Evolutionary conservation across 2,329 filamentous ascomycete genomes (phyloP).

Genomic region (Aspergillus amoenus): DNA sequence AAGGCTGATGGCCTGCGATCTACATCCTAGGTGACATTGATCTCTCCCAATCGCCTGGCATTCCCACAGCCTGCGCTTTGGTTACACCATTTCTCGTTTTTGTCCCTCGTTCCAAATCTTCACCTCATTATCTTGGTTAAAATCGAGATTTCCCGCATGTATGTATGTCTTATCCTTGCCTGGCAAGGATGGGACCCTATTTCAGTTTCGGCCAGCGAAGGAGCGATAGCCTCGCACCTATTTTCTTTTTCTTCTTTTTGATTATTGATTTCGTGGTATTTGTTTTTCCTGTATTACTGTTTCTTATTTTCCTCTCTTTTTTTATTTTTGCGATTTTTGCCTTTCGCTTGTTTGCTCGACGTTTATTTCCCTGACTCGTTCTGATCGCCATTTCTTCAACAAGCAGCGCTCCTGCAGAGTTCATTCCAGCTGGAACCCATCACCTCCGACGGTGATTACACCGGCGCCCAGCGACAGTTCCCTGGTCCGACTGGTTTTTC

Average conservation of each 20-base stretch:
- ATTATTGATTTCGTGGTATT: conserved; percentile 16
- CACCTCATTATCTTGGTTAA: conserved; percentile 17
- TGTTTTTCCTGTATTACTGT: conserved; percentile 13
- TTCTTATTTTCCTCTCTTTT: conserved; percentile 21
- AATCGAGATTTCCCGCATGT: conserved; percentile 16
- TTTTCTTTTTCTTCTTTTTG: conserved; percentile 23
- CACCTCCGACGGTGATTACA: conserved; percentile 42
- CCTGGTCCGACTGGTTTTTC: conserved; percentile 35
- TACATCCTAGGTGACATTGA: conserved; percentile 20
- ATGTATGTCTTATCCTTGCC: conserved; percentile 17
- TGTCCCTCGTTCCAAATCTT: conserved; percentile 8
- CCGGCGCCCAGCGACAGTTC: conserved; percentile 34
- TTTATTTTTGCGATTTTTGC: neutral
- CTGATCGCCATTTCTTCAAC: conserved; percentile 24
- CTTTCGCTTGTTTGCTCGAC: conserved; percentile 26
- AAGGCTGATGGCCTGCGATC: conserved; percentile 20
- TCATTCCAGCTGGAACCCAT: conserved; percentile 40
- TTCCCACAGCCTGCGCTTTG: conserved; percentile 13
- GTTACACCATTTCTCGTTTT: conserved; percentile 17
- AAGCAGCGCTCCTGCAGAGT: conserved; percentile 36
- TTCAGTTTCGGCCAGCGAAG: conserved; percentile 21
- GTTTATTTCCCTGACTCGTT: conserved; percentile 11
- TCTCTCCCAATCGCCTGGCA: conserved; percentile 15
- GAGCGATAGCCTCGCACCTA: conserved; percentile 15
- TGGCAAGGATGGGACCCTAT: conserved; percentile 25